Evolutionary conservation across 129 eudicot species (phyloP), one percentile per base, ranked within the genome.

Genomic region (Smallanthus sonchifolius): DNA sequence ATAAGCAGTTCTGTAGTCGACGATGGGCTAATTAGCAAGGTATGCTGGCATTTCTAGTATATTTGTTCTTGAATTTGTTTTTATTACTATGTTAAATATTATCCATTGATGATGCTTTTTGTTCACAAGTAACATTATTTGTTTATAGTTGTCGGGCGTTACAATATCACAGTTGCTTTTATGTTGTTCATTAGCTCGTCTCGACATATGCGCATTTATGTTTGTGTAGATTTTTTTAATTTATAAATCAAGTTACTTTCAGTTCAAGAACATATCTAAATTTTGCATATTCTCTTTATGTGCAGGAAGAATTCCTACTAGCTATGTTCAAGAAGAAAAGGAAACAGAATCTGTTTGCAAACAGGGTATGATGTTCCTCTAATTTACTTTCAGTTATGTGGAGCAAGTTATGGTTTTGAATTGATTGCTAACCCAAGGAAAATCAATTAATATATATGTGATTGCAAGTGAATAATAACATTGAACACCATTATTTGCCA

Each of bases 301-400:
- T 65, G 78, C 96, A 94, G 99, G 99, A 94, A 85, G 99, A 94
- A 69, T 89, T 94, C 65, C 89, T 84, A 69, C 81, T 94, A 87
- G 99, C 99, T 43, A 54, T 94, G 81, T 94, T 94, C 84, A 91
- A 91, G 88, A 91, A 91, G 81, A 86, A 72, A 79, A 86, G 79
- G 86, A 88, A 87, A 57, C 88, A 94, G 67, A 94, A 88, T 78
- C 80, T 94, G 17, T 91, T 94, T 72, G 99, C 99, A 36, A 94
- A 91, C 45, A 83, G 97, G 96, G 98, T 94, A 88, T 70, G 91
- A 13, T 80, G 67, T 65, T 80, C 59, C 55, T 45, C 42, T 55
- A 20, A 36, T 59, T 59, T 45, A 59, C 60, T 57, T 55, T 57
- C 20, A 52, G 45, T 34, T 45, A 6, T 47, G 38, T 17, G 20